Base-by-base conservation (phyloP, 2,329 filamentous ascomycete species). In the Diaporthe velutina region DNA sequence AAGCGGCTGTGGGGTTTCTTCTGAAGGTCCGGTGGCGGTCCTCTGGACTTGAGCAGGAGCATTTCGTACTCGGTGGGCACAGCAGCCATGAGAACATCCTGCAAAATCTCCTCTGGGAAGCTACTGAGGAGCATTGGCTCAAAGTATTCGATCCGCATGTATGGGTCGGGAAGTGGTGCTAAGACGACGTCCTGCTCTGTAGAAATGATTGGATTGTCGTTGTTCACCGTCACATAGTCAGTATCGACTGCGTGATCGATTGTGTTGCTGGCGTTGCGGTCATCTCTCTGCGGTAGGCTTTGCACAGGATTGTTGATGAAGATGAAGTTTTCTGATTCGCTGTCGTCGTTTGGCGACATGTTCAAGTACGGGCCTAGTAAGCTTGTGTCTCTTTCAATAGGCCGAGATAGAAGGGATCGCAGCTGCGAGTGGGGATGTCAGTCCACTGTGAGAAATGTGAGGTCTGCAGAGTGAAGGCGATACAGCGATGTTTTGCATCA, bases 271-370 rank as follows among this genome's bases (percentile, higher is more conserved):
- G 13, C n/a, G 4, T 2, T 4, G 12, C 10, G 13, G 12, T 38
- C 33, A 1, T 38, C 2, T 2, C 17, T 22, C 9, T 4, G 1
- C 19, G n/a, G 2, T 12, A 8, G 1, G 17, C 4, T 35, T 15
- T 6, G 33, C 19, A 15, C 1, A 15, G 33, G 12, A 58, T n/a
- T 5, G 22, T 64, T 25, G 17, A 48, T 8, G 15, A 64, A 13
- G 8, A 64, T 10, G 2, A 64, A 64, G 25, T 33, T 28, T 0
- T 64, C 60, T 1, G 8, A 25, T 22, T 1, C 40, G 8, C 8
- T 9, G 25, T 22, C 8, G n/a, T 33, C 10, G 25, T 45, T 3
- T 19, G 60, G 17, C 5, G 60, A 15, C 60, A 64, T 64, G 40
- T 4, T 12, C 25, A 38, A 3, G 17, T n/a, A 22, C 15, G 17